Evolutionary conservation across 306 rosid genomes (phyloP).

Genomic region (Sicyos edulis): DNA sequence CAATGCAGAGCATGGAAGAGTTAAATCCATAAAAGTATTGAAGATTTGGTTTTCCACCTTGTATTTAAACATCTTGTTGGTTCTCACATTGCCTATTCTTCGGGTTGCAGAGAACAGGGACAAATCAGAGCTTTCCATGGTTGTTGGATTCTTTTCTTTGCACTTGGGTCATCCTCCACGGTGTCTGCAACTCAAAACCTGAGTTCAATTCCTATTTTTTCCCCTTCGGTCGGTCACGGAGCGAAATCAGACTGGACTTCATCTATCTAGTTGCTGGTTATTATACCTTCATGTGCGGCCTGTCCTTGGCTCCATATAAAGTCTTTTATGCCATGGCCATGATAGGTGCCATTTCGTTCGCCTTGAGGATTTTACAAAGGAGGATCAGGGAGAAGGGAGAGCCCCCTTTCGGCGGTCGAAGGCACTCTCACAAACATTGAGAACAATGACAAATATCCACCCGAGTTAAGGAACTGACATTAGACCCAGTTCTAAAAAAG

Average conservation of each 20-base stretch:
- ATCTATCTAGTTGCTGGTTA: slow-evolving; percentile 74
- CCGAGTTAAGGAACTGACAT: not conserved
- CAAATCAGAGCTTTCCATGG: slow-evolving; percentile 71
- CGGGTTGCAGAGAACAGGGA: slow-evolving; percentile 64
- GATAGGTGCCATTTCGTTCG: slow-evolving; percentile 53
- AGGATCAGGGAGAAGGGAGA: slow-evolving; percentile 47
- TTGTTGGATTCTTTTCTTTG: slow-evolving; percentile 73
- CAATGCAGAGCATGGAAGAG: too few relatives aligned
- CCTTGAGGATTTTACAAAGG: slow-evolving; percentile 45
- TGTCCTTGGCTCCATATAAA: slow-evolving; percentile 66
- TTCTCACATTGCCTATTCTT: slow-evolving; percentile 17
- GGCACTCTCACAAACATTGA: slow-evolving; percentile 75
- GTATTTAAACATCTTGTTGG: not conserved
- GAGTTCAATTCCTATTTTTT: slow-evolving; percentile 55
- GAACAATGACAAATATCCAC: not conserved
- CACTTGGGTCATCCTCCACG: slow-evolving; percentile 80
- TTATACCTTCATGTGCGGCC: slow-evolving; percentile 59
- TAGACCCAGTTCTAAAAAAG: not conserved
- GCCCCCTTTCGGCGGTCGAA: slow-evolving; percentile 45
- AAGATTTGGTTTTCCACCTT: too few relatives aligned
- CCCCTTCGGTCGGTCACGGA: slow-evolving; percentile 40
- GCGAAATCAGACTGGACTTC: slow-evolving; percentile 47
- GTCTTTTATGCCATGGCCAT: slow-evolving; percentile 63
- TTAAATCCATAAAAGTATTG: too few relatives aligned
- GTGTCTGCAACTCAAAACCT: slow-evolving; percentile 61